Evolutionary conservation across 257 asterid species (phyloP).

Genomic region (Capsicum pubescens): DNA sequence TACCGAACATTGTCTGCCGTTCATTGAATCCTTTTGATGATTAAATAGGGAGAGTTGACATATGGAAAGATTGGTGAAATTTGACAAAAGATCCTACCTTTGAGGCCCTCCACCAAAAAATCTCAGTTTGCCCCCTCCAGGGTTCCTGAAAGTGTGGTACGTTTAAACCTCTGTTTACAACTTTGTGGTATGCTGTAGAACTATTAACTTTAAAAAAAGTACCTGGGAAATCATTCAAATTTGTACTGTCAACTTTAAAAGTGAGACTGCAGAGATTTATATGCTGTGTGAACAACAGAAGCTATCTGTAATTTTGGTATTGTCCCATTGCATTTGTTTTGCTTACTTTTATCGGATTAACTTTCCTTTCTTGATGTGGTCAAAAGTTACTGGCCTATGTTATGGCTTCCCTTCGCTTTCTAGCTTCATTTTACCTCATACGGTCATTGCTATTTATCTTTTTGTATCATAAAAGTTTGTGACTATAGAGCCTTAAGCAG

Average conservation of each 20-base stretch:
- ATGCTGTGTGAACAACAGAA: background rate
- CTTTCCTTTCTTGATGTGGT: background rate
- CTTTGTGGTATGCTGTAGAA: slow-evolving; percentile 1
- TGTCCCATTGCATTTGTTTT: slow-evolving; percentile 1
- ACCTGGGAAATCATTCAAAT: background rate
- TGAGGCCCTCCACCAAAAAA: slow-evolving; percentile 83
- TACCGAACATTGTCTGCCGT: slow-evolving; percentile 2
- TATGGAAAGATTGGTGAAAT: slow-evolving; percentile 92
- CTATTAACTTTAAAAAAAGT: background rate
- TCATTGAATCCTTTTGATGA: slow-evolving; percentile 31
- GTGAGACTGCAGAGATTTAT: background rate
- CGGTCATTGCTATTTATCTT: slow-evolving; percentile 9
- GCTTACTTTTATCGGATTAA: background rate
- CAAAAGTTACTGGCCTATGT: slow-evolving; percentile 8
- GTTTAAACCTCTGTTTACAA: slow-evolving; percentile 33
- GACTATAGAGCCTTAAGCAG: background rate
- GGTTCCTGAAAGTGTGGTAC: slow-evolving; percentile 97
- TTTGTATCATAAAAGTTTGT: background rate
- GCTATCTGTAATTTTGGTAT: background rate
- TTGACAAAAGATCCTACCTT: slow-evolving; percentile 92
- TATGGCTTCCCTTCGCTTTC: slow-evolving; percentile 3
- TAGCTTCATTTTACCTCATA: background rate
- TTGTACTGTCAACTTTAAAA: background rate
- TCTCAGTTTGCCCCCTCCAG: slow-evolving; percentile 87
- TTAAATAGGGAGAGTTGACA: slow-evolving; percentile 79